phyloP scores from a whole-genome alignment of 768 basidiomycete genomes.

The Leccinellum rugosiceps region DNA sequence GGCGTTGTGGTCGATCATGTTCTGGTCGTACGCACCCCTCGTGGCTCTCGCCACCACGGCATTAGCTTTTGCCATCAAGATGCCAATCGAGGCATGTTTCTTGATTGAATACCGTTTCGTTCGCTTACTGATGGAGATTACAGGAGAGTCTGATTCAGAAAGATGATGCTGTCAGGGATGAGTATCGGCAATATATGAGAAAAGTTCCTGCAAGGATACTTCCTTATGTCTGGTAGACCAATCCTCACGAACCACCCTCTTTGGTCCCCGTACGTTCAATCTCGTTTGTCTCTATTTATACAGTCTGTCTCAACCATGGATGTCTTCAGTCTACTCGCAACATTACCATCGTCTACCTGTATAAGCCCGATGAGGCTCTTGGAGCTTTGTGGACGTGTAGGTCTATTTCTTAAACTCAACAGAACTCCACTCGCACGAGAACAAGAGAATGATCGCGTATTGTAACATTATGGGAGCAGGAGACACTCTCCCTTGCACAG shows the following conservation, averaged over 20 bases:
- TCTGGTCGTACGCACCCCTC: constrained; percentile 32
- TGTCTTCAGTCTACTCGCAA: neutral
- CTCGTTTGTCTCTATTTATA: neutral
- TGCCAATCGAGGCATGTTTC: constrained; percentile 30
- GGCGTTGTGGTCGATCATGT: constrained; percentile 22
- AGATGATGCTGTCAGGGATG: constrained; percentile 17
- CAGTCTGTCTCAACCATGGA: neutral
- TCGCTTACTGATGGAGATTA: neutral
- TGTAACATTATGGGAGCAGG: neutral
- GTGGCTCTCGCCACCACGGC: constrained; percentile 16
- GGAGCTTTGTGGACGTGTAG: neutral
- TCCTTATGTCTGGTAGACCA: constrained; percentile 24
- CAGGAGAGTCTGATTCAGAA: constrained; percentile 30
- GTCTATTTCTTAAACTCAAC: neutral
- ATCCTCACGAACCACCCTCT: neutral
- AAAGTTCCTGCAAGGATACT: constrained; percentile 27
- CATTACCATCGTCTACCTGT: neutral
- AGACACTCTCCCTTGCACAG: neutral
- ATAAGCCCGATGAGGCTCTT: neutral
- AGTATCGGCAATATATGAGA: constrained; percentile 29
- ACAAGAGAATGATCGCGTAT: neutral
- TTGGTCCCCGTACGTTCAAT: neutral
- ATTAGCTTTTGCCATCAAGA: constrained; percentile 26
- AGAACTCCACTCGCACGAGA: neutral
- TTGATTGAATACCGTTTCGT: neutral